A percentile compares a stretch with the other conserved stretches of the same genome.
Conservation (phyloP, 495 filamentous ascomycete genomes). For the Antarctomyces pellizariae region DNA sequence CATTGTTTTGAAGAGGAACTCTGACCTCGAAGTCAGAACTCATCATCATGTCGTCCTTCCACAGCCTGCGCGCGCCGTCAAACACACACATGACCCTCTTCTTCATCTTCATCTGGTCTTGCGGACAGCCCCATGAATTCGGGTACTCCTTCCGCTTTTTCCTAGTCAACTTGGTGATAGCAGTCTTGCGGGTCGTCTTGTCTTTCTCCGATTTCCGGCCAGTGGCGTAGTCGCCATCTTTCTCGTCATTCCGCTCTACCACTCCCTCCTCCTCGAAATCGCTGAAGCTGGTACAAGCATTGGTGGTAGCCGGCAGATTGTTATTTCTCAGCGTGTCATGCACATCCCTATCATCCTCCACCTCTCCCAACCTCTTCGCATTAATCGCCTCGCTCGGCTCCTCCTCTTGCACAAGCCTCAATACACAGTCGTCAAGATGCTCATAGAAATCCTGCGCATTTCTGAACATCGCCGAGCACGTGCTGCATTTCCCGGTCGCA, state of each 20-base stretch:
- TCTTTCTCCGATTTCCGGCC: conserved; percentile 19
- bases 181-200: conserved; percentile 14
- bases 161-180: conserved; percentile 30
- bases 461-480: conserved; percentile 73
- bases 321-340: conserved; percentile 68
- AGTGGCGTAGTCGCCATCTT: conserved; percentile 34
- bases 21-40: conserved; percentile 87
- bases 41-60: conserved; percentile 99
- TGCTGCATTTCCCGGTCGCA: conserved; percentile 85
- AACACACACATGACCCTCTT: conserved; percentile 89
- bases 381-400: conserved; percentile 94
- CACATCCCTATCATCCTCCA: conserved; percentile 63
- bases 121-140: conserved; percentile 70
- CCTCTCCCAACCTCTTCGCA: conserved; percentile 57
- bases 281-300: conserved; percentile 16
- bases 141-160: conserved; percentile 88
- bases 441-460: conserved; percentile 98
- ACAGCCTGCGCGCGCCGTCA: conserved; percentile 66
- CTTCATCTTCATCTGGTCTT: conserved; percentile 88
- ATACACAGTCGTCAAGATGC: conserved; percentile 95
- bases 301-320: conserved; percentile 35
- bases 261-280: conserved; percentile 41
- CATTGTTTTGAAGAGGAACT: conserved; percentile 44
- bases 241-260: conserved; percentile 30
- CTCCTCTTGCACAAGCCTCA: conserved; percentile 91